Base-by-base conservation (phyloP, 345 rosid species). In the Iberis pinnata region DNA sequence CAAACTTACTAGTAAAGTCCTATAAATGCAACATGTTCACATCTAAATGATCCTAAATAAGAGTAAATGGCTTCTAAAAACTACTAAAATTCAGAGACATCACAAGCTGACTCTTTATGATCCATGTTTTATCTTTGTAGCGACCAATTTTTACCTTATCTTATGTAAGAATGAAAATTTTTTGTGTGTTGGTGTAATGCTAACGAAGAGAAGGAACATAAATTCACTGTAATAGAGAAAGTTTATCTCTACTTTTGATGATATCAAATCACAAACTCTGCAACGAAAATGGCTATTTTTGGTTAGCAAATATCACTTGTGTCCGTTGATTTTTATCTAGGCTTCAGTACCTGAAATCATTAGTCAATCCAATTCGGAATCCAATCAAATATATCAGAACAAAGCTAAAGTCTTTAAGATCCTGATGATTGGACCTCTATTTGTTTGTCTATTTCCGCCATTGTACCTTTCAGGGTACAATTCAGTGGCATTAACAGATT, bases 401-500 rank as follows among this genome's bases (percentile, higher is more conserved):
- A 20, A 36, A 44, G 56, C 14, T 2, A 14, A 35, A 15, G 22
- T 13, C 29, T 37, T 55, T 33, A 18, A 27, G 20, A 50, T 7
- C 12, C 37, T 40, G 29, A 53, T 38, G 67, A 68, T 26, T 93
- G 2, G 55, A 89, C 97, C 95, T 86, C 95, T 83, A 78, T 75
- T 73, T 48, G 97, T 18, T 70, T 81, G 90, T 74, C 90, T 79
- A 76, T 71, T 78, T 38, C 85, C 69, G 63, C 70, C 83, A 70
- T 56, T 77, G 75, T 86, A 90, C 68, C 73, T 82, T 64, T 87
- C 81, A 12, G 76, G 68, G 65, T 73, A 90, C 69, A 74, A 84
- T 61, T 78, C 88, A 4, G 96, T 72, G 72, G 61, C 74, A 67
- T 73, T 75, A 31, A 55, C 71, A 40, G 89, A 55, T 50, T 70